Evolutionary conservation across 208 protist genomes (phyloP).

Genomic region (Herpetomonas samuelpessoai): DNA sequence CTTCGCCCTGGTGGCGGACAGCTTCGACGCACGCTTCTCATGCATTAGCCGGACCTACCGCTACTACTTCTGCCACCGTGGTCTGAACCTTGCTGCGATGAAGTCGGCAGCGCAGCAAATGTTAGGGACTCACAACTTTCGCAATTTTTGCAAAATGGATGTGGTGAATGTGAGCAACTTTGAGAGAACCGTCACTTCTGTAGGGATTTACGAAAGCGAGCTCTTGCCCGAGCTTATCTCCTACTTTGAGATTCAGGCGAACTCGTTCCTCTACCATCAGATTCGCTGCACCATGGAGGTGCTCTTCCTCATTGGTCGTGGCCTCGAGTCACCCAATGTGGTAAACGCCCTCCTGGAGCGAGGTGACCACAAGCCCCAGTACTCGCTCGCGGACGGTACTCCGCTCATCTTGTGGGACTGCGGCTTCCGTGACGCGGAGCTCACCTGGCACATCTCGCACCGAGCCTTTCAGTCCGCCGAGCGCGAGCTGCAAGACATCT

Average conservation of each 20-base stretch:
- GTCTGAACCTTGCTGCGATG: constrained; percentile 89
- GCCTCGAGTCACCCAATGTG: constrained; percentile 58
- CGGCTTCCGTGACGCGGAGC: constrained; percentile 41
- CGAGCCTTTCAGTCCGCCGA: constrained; percentile 42
- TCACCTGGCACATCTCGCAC: constrained; percentile 71
- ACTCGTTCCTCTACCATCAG: constrained; percentile 97
- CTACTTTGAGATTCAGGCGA: constrained; percentile 90
- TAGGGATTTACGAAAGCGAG: constrained; percentile 52
- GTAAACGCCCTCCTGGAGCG: constrained; percentile 55
- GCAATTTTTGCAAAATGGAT: constrained; percentile 98
- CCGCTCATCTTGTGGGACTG: constrained; percentile 87
- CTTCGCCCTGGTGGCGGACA: constrained; percentile 85
- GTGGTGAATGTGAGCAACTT: constrained; percentile 92
- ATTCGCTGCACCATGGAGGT: constrained; percentile 95
- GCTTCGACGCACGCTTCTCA: constrained; percentile 92
- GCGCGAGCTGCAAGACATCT: constrained; percentile 76
- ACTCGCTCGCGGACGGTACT: constrained; percentile 70
- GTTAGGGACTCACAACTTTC: constrained; percentile 96
- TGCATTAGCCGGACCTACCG: constrained; percentile 88
- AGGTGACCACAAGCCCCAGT: constrained; percentile 75
- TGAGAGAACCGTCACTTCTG: constrained; percentile 64
- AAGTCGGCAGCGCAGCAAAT: constrained; percentile 73
- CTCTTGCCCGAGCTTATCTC: constrained; percentile 64
- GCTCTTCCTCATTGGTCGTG: constrained; percentile 86
- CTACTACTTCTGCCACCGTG: constrained; percentile 86